Percentiles rank a stretch among this genome's conserved stretches.
phyloP scores from a whole-genome alignment of 345 rosid species.

The Carallia brachiata region DNA sequence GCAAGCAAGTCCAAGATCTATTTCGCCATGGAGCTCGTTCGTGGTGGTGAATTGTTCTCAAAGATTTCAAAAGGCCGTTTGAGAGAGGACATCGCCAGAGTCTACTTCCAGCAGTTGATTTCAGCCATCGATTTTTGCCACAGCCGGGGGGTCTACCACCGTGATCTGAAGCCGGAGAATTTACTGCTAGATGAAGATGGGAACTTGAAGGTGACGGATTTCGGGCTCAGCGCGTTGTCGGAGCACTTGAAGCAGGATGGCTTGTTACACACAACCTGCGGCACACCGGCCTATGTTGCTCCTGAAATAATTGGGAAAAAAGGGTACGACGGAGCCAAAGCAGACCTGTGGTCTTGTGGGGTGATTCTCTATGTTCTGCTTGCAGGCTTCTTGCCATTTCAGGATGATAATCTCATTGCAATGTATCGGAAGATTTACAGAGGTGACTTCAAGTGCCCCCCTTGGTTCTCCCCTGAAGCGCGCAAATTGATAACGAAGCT shows the following conservation, averaged over 20 bases:
- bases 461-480: slow-evolving; percentile 81
- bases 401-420: slow-evolving; percentile 72
- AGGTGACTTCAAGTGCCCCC: slow-evolving; percentile 92
- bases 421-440: slow-evolving; percentile 84
- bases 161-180: slow-evolving; percentile 90
- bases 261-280: slow-evolving; percentile 79
- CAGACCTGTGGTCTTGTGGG: slow-evolving; percentile 97
- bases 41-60: slow-evolving; percentile 84
- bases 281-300: slow-evolving; percentile 92
- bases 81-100: slow-evolving; percentile 6
- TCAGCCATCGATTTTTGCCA: slow-evolving; percentile 92
- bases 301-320: slow-evolving; percentile 88
- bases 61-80: slow-evolving; percentile 10
- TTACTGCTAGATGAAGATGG: slow-evolving; percentile 79
- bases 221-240: slow-evolving; percentile 78
- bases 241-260: slow-evolving; percentile 85
- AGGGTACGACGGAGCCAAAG: slow-evolving; percentile 90
- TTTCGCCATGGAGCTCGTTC: slow-evolving; percentile 92
- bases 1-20: slow-evolving; percentile 93
- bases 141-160: slow-evolving; percentile 92
- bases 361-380: slow-evolving; percentile 83
- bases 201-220: slow-evolving; percentile 76
- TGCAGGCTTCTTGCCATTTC: slow-evolving; percentile 86
- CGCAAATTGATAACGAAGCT: slow-evolving; percentile 68
- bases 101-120: slow-evolving; percentile 25